Evolutionary conservation across 2,329 filamentous ascomycete genomes (phyloP), one percentile per base, ranked within the genome.

Genomic region (Colletotrichum tropicale): DNA sequence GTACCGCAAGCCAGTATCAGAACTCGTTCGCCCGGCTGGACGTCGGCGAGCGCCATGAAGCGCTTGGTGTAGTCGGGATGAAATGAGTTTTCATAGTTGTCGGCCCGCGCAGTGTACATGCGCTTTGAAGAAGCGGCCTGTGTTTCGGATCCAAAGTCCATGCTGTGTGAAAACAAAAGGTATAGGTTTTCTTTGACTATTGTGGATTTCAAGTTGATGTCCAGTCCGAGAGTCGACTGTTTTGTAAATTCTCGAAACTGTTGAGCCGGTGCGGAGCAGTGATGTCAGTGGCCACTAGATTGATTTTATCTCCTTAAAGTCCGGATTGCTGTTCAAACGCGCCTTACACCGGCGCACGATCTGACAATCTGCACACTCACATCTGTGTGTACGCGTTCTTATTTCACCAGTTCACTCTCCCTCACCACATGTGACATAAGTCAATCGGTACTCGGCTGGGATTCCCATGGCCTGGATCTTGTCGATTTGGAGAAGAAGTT

Each of bases 1-100:
- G 83, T 85, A n/a, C 83, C 84, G 73, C 83, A 85, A 34, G 80
- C 82, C n/a, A 84, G 80, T 36, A 79, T 77, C 5, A 85, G 81
- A 28, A 84, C 75, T 26, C 74, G 78, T 52, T 84, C 74, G n/a
- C 81, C 80, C 1, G 78, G 62, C 16, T 74, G 70, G 18, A 83
- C 58, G 8, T 79, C 74, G 5, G 79, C 77, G 15, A 82, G 32
- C 8, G 77, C 71, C 75, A 83, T 80, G 74, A 85, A 81, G 13
- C 82, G 79, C 28, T 69, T 75, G n/a, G 80, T 82, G 67, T 82
- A 84, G 5, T 77, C 78, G 0, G 81, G 81, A 71, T 84, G 82
- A 81, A 83, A 84, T 6, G 82, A 84, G 43, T 82, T 76, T 60
- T 84, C 81, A 64, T 85, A 84, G 12, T 78, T 77, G 24, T 74